A percentile compares a stretch with the other conserved stretches of the same genome.
phyloP scores from a whole-genome alignment of 106 monocot species.

The Triglochin maritima region DNA sequence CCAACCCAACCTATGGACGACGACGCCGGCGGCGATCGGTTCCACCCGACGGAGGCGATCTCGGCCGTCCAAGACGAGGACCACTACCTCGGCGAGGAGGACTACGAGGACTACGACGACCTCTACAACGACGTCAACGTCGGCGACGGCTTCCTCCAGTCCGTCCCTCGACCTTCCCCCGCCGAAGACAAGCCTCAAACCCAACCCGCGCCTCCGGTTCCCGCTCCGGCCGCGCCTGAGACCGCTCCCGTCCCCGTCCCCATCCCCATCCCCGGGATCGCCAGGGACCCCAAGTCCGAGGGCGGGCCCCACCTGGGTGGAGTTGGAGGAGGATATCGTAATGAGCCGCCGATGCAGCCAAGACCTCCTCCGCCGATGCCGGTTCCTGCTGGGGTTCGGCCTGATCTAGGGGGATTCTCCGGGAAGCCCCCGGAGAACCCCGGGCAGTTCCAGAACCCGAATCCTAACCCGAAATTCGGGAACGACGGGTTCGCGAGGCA shows the following conservation, averaged over 20 bases:
- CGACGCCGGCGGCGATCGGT: no score
- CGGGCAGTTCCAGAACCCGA: neutral
- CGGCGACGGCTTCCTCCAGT: neutral
- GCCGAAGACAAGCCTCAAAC: neutral
- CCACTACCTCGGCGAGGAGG: neutral
- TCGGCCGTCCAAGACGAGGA: neutral
- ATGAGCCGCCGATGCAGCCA: no score
- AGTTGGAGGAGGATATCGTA: neutral
- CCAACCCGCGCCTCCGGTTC: constrained; percentile 6
- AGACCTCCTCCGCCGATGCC: no score
- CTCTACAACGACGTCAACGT: constrained; percentile 3
- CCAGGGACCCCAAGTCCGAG: no score
- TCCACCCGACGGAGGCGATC: neutral
- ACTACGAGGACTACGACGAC: neutral
- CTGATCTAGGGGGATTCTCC: neutral
- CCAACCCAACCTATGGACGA: neutral
- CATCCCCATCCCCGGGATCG: no score
- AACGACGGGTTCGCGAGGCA: constrained; percentile 7
- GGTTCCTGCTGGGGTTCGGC: neutral
- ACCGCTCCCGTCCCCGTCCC: neutral
- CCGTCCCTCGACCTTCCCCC: no score
- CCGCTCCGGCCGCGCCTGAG: neutral
- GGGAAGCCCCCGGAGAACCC: neutral
- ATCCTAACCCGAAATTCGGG: neutral
- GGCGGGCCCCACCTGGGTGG: no score